These are phyloP conservation scores for Sugiyamaella mastotermitis DNA, from an alignment of 805 yeast species.

Conservation along the genomic window DNA sequence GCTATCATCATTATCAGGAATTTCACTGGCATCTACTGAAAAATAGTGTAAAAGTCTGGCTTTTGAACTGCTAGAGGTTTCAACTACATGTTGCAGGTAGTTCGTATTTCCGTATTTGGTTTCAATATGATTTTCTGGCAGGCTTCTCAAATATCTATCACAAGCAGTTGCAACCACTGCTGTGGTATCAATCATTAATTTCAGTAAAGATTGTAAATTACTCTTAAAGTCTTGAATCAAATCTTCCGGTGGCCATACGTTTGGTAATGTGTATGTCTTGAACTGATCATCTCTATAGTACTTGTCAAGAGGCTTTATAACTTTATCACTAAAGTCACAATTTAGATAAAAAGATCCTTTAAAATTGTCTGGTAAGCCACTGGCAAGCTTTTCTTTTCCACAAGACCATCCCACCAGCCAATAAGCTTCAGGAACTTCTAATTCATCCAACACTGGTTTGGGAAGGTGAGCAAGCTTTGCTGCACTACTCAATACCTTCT, in stretches of 20 bases:
- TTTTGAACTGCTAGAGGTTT: constrained; percentile 47
- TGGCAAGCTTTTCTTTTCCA: constrained; percentile 45
- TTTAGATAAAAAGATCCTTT: constrained; percentile 57
- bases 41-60: constrained; percentile 54
- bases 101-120: constrained; percentile 16
- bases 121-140: constrained; percentile 26
- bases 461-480: constrained; percentile 39
- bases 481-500: constrained; percentile 39
- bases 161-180: constrained; percentile 47
- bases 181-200: constrained; percentile 44
- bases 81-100: constrained; percentile 42
- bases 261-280: constrained; percentile 43
- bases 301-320: too few relatives aligned
- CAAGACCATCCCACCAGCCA: constrained; percentile 60
- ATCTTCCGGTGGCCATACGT: constrained; percentile 45
- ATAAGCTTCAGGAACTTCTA: constrained; percentile 44
- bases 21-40: constrained; percentile 26
- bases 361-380: constrained; percentile 41
- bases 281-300: constrained; percentile 8
- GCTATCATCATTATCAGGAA: constrained; percentile 26
- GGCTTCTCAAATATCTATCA: constrained; percentile 37
- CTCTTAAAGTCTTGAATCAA: constrained; percentile 22
- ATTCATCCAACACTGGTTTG: constrained; percentile 26
- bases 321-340: constrained; percentile 43
- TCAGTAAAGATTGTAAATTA: constrained; percentile 31